These are phyloP conservation scores for Fusarium incarnatum DNA, from an alignment of 2,329 filamentous ascomycete species.

Conservation along the genomic window DNA sequence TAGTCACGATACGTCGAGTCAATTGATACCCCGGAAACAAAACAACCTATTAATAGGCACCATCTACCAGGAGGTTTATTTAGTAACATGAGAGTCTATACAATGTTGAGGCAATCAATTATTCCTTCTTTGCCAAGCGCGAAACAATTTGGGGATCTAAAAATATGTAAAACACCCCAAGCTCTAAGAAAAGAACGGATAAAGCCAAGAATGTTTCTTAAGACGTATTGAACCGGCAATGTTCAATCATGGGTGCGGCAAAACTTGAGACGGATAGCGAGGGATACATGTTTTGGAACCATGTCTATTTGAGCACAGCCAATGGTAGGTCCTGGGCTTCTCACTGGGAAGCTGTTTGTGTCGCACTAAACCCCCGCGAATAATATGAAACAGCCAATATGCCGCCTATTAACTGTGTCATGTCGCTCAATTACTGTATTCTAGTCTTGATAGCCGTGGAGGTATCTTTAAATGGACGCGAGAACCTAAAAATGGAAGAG, in stretches of 20 bases:
- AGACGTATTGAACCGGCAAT: neutral
- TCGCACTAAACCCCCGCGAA: neutral
- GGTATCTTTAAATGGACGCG: accelerated
- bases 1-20: neutral
- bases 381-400: neutral
- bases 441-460: accelerated
- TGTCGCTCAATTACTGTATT: neutral
- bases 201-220: neutral
- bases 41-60: neutral
- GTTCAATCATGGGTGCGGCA: too few relatives aligned
- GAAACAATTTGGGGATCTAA: neutral
- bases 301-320: neutral
- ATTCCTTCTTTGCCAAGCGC: neutral
- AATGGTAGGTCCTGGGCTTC: neutral
- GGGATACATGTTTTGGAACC: neutral
- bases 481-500: neutral
- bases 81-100: neutral
- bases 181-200: neutral
- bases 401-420: neutral
- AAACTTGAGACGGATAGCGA: neutral
- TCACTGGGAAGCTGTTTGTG: neutral
- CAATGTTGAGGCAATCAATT: neutral
- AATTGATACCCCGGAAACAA: neutral
- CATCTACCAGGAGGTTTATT: too few relatives aligned
- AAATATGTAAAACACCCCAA: neutral